phyloP scores from a whole-genome alignment of 2,329 filamentous ascomycete genomes.

The Colletotrichum costaricense region DNA sequence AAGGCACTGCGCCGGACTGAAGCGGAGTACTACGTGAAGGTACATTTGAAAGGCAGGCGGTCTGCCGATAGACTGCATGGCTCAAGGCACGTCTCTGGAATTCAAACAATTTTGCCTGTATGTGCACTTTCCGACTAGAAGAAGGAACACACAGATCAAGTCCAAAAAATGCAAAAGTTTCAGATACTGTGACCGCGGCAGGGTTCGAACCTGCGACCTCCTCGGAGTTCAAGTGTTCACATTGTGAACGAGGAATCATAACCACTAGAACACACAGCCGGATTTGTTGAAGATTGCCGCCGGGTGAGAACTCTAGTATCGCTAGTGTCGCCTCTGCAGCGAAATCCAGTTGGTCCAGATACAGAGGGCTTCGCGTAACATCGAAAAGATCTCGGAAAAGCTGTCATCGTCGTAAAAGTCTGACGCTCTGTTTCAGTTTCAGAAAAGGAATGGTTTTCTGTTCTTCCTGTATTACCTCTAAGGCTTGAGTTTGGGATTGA shows the following conservation, averaged over 20 bases:
- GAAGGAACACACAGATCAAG: no score
- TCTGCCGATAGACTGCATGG: no score
- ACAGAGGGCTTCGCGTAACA: background rate
- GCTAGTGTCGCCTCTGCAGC: no score
- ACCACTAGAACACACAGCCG: constrained; percentile 36
- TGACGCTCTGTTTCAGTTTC: background rate
- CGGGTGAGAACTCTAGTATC: fast-evolving
- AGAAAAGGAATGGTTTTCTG: background rate
- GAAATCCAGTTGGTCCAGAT: background rate
- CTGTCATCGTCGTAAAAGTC: no score
- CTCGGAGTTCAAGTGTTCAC: constrained; percentile 14
- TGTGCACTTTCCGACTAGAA: no score
- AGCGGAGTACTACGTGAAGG: no score
- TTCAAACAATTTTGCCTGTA: no score
- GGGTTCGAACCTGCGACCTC: constrained; percentile 37
- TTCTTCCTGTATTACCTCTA: background rate
- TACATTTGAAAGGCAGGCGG: no score
- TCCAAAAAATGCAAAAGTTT: background rate
- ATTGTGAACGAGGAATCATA: constrained; percentile 35
- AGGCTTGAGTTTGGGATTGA: background rate
- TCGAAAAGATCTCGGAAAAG: background rate
- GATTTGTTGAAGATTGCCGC: fast-evolving
- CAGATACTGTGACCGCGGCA: constrained; percentile 23
- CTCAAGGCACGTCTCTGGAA: no score
- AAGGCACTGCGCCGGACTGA: no score